Conservation (phyloP, 129 eudicot genomes). For the Artemisia argyi region DNA sequence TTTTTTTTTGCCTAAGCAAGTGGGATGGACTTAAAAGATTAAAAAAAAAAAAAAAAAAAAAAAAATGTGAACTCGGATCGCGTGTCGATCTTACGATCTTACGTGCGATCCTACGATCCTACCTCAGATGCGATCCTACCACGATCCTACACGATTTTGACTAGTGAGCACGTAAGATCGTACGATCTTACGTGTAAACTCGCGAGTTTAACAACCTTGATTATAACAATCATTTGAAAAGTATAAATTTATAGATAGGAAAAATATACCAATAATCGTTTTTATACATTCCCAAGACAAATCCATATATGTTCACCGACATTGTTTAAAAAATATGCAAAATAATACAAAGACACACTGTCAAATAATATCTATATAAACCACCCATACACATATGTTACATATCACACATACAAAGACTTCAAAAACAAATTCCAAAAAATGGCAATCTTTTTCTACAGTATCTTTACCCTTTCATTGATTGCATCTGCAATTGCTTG, state of each 20-base stretch:
- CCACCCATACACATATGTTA: not conserved
- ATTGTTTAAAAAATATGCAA: slow-evolving; percentile 3
- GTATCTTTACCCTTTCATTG: slow-evolving; percentile 27
- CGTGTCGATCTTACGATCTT: no score
- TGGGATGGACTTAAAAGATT: no score
- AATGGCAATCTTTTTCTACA: slow-evolving; percentile 34
- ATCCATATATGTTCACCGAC: slow-evolving; percentile 44
- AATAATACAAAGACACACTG: not conserved
- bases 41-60: no score
- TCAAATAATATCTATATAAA: slow-evolving; percentile 30
- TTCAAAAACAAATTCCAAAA: slow-evolving; percentile 13
- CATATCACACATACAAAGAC: slow-evolving; percentile 16
- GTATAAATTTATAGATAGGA: not conserved
- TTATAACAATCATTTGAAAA: no score
- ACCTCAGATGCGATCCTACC: no score
- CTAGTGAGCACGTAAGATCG: no score
- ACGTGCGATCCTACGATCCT: no score
- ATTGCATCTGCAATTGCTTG: slow-evolving; percentile 32
- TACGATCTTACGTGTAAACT: no score
- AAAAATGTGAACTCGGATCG: no score
- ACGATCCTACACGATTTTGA: no score
- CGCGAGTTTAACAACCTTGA: no score
- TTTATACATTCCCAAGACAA: slow-evolving; percentile 31
- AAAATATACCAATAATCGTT: slow-evolving; percentile 11
- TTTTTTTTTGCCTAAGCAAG: no score